Conservation (phyloP, 2,329 filamentous ascomycete genomes). For the Hirsutella minnesotensis region DNA sequence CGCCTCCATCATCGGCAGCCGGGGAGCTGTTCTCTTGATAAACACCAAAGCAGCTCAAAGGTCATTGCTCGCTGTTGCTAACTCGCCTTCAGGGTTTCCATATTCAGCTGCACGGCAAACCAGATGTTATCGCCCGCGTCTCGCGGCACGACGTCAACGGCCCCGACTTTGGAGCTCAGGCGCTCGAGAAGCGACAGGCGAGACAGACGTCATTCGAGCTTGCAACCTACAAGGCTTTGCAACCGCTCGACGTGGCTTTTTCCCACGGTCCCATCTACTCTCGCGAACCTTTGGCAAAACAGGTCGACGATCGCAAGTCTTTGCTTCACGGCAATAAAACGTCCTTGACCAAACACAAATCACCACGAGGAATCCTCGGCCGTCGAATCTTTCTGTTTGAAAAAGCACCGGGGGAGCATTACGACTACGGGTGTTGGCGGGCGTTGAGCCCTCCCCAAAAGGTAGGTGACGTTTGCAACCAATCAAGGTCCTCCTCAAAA, state of each 20-base stretch:
- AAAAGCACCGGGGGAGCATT: constrained; percentile 3
- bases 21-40: neutral
- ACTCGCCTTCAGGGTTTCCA: constrained; percentile 2
- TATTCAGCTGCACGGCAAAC: neutral
- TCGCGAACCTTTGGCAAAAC: constrained; percentile 1
- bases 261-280: constrained; percentile 3
- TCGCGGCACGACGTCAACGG: constrained; percentile 6
- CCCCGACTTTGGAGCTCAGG: neutral
- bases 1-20: neutral
- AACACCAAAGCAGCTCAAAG: neutral
- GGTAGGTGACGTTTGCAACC: neutral
- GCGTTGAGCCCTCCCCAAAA: constrained; percentile 1
- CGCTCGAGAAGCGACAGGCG: neutral
- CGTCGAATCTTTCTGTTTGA: constrained; percentile 7
- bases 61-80: neutral
- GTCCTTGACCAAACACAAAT: too few species aligned
- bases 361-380: neutral
- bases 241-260: neutral
- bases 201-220: constrained; percentile 5
- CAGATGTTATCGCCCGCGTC: constrained; percentile 4
- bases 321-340: too few species aligned
- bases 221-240: constrained; percentile 4
- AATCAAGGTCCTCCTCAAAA: neutral
- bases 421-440: constrained; percentile 5
- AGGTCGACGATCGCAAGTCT: too few species aligned